Conservation (phyloP, 1,284 basidiomycete genomes). For the Erythrobasidium hasegawianum region DNA sequence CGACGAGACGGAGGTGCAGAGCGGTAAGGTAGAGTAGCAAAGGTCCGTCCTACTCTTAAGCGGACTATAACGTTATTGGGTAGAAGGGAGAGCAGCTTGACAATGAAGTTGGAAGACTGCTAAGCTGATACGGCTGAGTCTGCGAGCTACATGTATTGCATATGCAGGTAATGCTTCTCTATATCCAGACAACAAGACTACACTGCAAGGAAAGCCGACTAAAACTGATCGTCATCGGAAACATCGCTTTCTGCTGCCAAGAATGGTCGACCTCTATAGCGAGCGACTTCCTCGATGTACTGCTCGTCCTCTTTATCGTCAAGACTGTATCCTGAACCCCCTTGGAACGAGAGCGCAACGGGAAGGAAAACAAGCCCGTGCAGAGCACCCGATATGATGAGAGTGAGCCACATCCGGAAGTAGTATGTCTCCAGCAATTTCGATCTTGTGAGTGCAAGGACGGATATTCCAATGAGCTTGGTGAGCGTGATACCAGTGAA, state of each 20-base stretch:
- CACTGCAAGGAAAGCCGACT: no score
- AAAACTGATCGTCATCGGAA: constrained; percentile 6
- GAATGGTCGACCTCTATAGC: constrained; percentile 29
- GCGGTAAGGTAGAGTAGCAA: no score
- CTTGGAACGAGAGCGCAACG: constrained; percentile 76
- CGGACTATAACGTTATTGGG: no score
- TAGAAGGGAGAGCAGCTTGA: no score
- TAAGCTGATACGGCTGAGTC: no score
- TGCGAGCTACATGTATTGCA: no score
- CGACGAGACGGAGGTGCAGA: no score
- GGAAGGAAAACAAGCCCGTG: constrained; percentile 78
- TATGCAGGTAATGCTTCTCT: no score
- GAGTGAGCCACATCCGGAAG: constrained; percentile 91
- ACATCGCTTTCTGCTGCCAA: constrained; percentile 31
- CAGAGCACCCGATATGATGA: constrained; percentile 72
- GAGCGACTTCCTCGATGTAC: constrained; percentile 28
- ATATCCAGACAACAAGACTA: no score
- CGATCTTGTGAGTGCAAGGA: constrained; percentile 84
- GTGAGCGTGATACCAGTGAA: constrained; percentile 95
- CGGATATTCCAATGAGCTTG: constrained; percentile 92
- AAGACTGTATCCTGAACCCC: constrained; percentile 77
- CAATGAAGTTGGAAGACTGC: no score
- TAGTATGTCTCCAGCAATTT: constrained; percentile 89
- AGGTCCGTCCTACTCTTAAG: no score
- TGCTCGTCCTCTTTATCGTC: constrained; percentile 78